Percentiles rank a stretch among this genome's conserved stretches.
Evolutionary conservation across 768 basidiomycete species (phyloP).

Genomic region (Tephrocybe rancida): DNA sequence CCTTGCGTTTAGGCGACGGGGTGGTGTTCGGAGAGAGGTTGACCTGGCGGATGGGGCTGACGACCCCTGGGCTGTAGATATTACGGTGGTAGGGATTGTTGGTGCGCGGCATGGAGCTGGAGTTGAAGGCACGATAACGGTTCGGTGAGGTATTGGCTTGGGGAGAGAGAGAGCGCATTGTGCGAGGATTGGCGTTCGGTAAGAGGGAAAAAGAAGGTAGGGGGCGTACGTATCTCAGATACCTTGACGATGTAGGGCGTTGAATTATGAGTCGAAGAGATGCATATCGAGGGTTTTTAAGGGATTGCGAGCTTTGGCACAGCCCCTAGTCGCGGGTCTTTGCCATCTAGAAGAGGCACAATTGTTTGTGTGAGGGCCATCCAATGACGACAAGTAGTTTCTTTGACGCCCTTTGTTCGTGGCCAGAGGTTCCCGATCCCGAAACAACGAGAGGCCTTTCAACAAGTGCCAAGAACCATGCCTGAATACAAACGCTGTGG

Average conservation of each 20-base stretch:
- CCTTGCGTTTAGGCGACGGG: constrained; percentile 9
- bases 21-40: constrained; percentile 5
- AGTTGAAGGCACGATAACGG: not conserved
- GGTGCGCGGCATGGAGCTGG: not conserved
- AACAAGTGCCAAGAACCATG: too few species aligned
- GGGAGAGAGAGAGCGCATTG: not conserved
- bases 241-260: not conserved
- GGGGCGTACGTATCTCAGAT: constrained; percentile 5
- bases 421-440: too few species aligned
- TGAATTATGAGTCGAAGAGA: not conserved
- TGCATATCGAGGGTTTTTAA: not conserved
- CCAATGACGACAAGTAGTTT: too few species aligned
- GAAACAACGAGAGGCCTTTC: too few species aligned
- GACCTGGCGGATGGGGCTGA: not conserved
- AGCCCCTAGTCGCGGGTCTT: too few species aligned
- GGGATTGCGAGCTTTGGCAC: too few species aligned
- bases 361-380: too few species aligned
- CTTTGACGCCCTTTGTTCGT: too few species aligned
- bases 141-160: not conserved
- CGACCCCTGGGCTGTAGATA: not conserved
- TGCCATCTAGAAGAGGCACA: too few species aligned
- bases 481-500: too few species aligned
- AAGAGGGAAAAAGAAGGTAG: not conserved
- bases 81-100: constrained; percentile 1
- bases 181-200: not conserved